These are phyloP conservation scores for Aspergillus coremiiformis DNA, from an alignment of 495 filamentous ascomycete genomes.

Conservation along the genomic window DNA sequence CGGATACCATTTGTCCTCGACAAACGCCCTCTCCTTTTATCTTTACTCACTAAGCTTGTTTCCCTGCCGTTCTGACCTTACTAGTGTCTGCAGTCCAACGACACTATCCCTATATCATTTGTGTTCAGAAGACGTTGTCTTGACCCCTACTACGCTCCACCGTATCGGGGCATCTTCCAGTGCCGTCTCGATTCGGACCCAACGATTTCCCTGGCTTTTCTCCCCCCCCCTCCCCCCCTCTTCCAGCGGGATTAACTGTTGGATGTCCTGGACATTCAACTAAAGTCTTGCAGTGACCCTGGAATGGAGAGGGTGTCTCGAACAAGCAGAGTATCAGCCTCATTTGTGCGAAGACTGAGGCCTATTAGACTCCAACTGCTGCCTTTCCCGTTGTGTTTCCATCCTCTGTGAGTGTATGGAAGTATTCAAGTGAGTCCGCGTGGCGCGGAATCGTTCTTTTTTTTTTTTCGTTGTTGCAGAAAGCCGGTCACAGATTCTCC, in stretches of 20 bases:
- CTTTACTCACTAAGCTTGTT: slow-evolving; percentile 6
- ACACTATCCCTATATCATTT: slow-evolving; percentile 1
- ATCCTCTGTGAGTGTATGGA: slow-evolving; percentile 11
- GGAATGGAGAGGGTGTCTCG: slow-evolving; percentile 27
- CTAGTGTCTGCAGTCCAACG: slow-evolving; percentile 12
- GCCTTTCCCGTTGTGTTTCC: slow-evolving; percentile 12
- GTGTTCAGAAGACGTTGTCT: neutral
- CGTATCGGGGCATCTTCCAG: neutral
- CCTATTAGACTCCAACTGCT: slow-evolving; percentile 19
- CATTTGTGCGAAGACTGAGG: slow-evolving; percentile 27
- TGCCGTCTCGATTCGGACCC: slow-evolving; percentile 1
- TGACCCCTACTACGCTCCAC: slow-evolving; percentile 2
- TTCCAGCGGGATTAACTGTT: slow-evolving; percentile 5
- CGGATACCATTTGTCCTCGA: slow-evolving; percentile 11
- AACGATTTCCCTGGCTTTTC: slow-evolving; percentile 8
- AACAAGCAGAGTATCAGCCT: slow-evolving; percentile 20
- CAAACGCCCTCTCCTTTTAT: slow-evolving; percentile 17
- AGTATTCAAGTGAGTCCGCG: slow-evolving; percentile 11
- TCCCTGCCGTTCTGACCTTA: slow-evolving; percentile 7
- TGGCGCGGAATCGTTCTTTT: slow-evolving; percentile 9
- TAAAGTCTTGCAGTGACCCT: slow-evolving; percentile 29
- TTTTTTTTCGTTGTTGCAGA: slow-evolving; percentile 6
- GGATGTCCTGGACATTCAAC: slow-evolving; percentile 19
- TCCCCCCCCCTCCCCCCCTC: too few relatives aligned
- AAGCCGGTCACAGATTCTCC: neutral